These are phyloP conservation scores for Alternaria infectoria DNA, from an alignment of 2,329 filamentous ascomycete genomes.

Conservation along the genomic window DNA sequence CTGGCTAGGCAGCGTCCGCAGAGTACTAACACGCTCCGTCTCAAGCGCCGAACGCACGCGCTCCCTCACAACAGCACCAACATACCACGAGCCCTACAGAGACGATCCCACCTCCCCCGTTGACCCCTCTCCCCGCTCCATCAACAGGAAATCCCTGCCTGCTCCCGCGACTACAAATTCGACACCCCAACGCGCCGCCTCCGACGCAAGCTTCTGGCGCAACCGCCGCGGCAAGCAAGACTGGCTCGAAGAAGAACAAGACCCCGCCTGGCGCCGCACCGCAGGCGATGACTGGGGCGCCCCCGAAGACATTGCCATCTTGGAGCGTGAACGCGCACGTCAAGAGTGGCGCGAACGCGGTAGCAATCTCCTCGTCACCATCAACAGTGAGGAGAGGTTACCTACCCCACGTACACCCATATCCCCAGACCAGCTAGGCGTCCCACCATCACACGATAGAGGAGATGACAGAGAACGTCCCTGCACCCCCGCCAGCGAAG, in stretches of 20 bases:
- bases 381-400: conserved; percentile 32
- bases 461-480: conserved; percentile 22
- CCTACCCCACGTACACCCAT: conserved; percentile 40
- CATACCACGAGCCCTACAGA: conserved; percentile 37
- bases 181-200: conserved; percentile 51
- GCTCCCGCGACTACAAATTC: conserved; percentile 15
- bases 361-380: conserved; percentile 35
- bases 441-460: neutral
- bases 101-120: conserved; percentile 31
- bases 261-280: conserved; percentile 37
- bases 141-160: conserved; percentile 28
- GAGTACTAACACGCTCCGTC: conserved; percentile 40
- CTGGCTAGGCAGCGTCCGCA: conserved; percentile 48
- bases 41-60: conserved; percentile 36
- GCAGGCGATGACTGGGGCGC: conserved; percentile 47
- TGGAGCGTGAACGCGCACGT: conserved; percentile 40
- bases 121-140: neutral
- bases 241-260: conserved; percentile 47
- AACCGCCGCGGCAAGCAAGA: conserved; percentile 53
- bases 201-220: conserved; percentile 52
- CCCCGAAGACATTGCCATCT: conserved; percentile 40
- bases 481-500: conserved; percentile 46
- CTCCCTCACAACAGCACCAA: conserved; percentile 32
- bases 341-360: conserved; percentile 40
- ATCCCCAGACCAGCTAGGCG: conserved; percentile 26